These are phyloP conservation scores for Kandelia obovata DNA, from an alignment of 345 rosid genomes.

Conservation along the genomic window DNA sequence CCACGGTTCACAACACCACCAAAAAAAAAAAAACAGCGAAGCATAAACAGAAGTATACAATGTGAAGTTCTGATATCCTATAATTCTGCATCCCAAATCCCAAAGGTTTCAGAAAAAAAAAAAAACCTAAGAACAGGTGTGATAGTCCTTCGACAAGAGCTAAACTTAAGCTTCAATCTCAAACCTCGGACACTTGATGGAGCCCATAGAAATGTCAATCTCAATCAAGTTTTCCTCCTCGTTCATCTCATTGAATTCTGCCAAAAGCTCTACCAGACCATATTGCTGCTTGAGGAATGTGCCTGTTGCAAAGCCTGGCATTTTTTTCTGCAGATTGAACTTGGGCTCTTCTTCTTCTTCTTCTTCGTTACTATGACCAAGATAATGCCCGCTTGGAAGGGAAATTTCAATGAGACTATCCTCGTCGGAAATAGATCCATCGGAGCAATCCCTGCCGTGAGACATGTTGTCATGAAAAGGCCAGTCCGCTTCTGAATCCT, in stretches of 20 bases:
- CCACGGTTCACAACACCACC: conserved; percentile 2
- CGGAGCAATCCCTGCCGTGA: conserved; percentile 37
- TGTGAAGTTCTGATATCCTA: neutral
- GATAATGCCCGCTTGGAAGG: conserved; percentile 58
- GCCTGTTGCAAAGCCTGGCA: conserved; percentile 27
- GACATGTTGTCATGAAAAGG: conserved; percentile 21
- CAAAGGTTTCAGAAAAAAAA: conserved; percentile 28
- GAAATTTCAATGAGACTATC: conserved; percentile 73
- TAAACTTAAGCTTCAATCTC: conserved; percentile 48
- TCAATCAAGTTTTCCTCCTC: conserved; percentile 88
- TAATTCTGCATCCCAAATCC: conserved; percentile 21
- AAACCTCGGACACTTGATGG: conserved; percentile 69
- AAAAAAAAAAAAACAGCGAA: neutral
- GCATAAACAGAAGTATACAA: conserved; percentile 8
- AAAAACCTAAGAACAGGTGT: neutral
- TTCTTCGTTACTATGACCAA: conserved; percentile 22
- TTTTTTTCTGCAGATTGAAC: conserved; percentile 24
- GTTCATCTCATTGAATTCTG: conserved; percentile 51
- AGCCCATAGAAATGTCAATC: conserved; percentile 78
- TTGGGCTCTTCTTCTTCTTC: conserved; percentile 18
- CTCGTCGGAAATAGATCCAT: conserved; percentile 64
- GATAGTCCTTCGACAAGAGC: neutral
- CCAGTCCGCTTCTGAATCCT: conserved; percentile 45
- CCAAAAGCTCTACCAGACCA: conserved; percentile 39
- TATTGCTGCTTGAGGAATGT: conserved; percentile 31